Percentiles rank a stretch among this genome's conserved stretches.
phyloP scores from a whole-genome alignment of 2,329 filamentous ascomycete genomes.

The Colletotrichum coccodes region DNA sequence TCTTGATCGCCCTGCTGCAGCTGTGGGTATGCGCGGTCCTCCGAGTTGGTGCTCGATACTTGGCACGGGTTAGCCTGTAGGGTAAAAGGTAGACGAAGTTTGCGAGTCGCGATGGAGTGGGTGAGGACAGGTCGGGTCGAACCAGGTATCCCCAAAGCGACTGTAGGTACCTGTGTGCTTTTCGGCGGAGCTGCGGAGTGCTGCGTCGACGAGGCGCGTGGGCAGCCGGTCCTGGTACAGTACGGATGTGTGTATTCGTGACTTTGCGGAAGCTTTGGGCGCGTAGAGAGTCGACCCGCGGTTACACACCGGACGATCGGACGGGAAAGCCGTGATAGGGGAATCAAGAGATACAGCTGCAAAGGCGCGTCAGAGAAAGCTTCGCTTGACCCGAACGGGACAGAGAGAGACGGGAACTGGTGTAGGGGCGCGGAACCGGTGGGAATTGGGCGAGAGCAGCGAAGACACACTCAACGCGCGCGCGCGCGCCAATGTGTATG shows the following conservation, averaged over 20 bases:
- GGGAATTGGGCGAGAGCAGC: conserved; percentile 20
- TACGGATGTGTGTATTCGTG: conserved; percentile 17
- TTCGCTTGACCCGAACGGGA: conserved; percentile 32
- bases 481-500: conserved; percentile 16
- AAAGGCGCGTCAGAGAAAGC: conserved; percentile 49
- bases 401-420: conserved; percentile 7
- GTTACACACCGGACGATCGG: conserved; percentile 35
- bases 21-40: conserved; percentile 32
- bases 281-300: conserved; percentile 21
- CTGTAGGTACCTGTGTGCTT: conserved; percentile 20
- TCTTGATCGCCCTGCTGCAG: conserved; percentile 34
- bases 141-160: conserved; percentile 23
- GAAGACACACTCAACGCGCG: conserved; percentile 20
- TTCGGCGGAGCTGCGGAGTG: conserved; percentile 27
- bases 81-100: conserved; percentile 13
- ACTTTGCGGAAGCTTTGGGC: conserved; percentile 28
- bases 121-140: conserved; percentile 25
- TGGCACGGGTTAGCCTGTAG: conserved; percentile 24
- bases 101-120: conserved; percentile 19
- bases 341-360: conserved; percentile 40
- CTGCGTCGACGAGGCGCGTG: conserved; percentile 26
- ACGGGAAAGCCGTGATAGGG: conserved; percentile 31
- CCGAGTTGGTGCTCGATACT: conserved; percentile 30
- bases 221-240: conserved; percentile 24
- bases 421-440: conserved; percentile 19